These are phyloP conservation scores for Hansenula lynferdii DNA, from an alignment of 1,139 yeast species.

Conservation along the genomic window DNA sequence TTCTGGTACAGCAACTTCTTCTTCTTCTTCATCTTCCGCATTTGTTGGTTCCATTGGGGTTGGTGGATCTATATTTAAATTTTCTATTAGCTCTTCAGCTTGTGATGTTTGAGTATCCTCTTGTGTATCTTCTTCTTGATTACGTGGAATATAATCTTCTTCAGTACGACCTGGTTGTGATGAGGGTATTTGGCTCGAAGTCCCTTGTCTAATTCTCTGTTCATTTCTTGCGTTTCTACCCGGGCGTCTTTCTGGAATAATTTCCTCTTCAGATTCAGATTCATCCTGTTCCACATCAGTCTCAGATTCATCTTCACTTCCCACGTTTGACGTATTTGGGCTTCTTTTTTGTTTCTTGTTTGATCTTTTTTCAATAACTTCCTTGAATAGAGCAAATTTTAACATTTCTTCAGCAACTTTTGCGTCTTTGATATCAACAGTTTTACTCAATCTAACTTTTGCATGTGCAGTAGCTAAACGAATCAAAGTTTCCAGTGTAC, in stretches of 20 bases:
- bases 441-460: slow-evolving; percentile 76
- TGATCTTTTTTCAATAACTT: slow-evolving; percentile 40
- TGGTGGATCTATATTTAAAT: slow-evolving; percentile 7
- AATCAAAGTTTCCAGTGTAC: slow-evolving; percentile 94
- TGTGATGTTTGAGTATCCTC: slow-evolving; percentile 25
- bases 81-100: slow-evolving; percentile 22
- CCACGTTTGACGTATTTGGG: slow-evolving; percentile 7
- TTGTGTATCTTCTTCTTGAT: slow-evolving; percentile 14
- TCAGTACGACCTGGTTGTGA: slow-evolving; percentile 19
- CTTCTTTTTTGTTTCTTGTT: slow-evolving; percentile 19
- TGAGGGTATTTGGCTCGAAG: slow-evolving; percentile 21
- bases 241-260: slow-evolving; percentile 19
- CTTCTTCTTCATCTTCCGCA: slow-evolving; percentile 3
- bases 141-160: slow-evolving; percentile 19
- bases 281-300: slow-evolving; percentile 27
- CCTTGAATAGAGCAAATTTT: slow-evolving; percentile 83
- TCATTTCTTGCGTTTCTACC: slow-evolving; percentile 16
- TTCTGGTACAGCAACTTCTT: slow-evolving; percentile 23
- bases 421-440: slow-evolving; percentile 77
- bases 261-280: no score
- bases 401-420: slow-evolving; percentile 80
- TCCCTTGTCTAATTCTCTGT: slow-evolving; percentile 21
- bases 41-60: background rate
- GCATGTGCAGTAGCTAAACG: slow-evolving; percentile 98
- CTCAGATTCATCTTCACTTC: no score